These are phyloP conservation scores for Aureobasidium leucospermi DNA, from an alignment of 2,329 filamentous ascomycete genomes.

Conservation along the genomic window DNA sequence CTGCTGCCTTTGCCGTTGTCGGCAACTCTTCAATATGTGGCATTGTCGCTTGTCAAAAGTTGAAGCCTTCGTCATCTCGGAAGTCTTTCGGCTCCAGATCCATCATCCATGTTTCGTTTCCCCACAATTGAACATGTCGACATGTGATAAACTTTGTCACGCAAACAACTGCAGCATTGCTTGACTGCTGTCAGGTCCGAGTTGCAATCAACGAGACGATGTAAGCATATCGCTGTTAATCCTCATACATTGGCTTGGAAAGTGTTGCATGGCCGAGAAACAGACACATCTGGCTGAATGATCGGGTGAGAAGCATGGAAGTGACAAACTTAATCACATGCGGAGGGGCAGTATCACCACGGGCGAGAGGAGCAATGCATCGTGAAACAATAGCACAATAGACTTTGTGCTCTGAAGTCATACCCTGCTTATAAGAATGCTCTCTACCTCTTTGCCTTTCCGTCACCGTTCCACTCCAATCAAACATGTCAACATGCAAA, in stretches of 20 bases:
- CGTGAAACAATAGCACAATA: background rate
- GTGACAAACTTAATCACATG: no score
- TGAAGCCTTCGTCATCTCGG: background rate
- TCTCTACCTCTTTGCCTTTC: background rate
- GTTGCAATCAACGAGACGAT: no score
- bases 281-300: no score
- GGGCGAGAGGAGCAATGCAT: conserved; percentile 1
- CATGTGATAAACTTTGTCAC: no score
- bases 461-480: background rate
- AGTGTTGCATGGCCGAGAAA: no score
- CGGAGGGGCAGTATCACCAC: background rate
- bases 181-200: no score
- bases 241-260: no score
- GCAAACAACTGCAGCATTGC: no score
- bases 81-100: background rate
- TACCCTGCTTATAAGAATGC: background rate
- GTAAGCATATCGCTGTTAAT: no score
- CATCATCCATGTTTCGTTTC: background rate
- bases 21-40: conserved; percentile 78
- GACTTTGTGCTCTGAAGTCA: background rate
- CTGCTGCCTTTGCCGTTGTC: conserved; percentile 53
- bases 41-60: conserved; percentile 19
- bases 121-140: background rate
- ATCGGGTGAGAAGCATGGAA: no score
- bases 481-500: background rate